These are phyloP conservation scores for Gossypium davidsonii DNA, from an alignment of 441 rosid genomes.

Conservation along the genomic window DNA sequence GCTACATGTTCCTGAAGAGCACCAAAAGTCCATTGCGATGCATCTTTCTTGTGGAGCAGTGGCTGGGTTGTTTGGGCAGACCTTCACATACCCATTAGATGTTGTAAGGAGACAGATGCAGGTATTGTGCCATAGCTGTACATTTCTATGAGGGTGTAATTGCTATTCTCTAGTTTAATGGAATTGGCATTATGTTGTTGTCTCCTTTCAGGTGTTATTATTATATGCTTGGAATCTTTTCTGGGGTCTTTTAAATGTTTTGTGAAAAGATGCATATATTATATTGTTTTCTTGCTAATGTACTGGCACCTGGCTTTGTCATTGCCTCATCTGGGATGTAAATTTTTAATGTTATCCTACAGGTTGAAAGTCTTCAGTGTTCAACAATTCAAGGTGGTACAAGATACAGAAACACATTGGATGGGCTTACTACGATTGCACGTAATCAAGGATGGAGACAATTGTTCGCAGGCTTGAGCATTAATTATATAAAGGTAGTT, in stretches of 20 bases:
- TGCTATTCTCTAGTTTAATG: neutral
- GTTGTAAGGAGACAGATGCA: slow-evolving; percentile 98
- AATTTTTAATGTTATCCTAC: slow-evolving; percentile 17
- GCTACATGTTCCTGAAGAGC: slow-evolving; percentile 84
- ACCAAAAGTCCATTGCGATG: slow-evolving; percentile 74
- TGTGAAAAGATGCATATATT: neutral
- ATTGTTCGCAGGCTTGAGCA: slow-evolving; percentile 91
- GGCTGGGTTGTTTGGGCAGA: slow-evolving; percentile 92
- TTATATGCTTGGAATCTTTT: neutral
- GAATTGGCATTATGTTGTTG: neutral
- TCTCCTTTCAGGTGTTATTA: neutral
- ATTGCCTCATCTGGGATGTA: slow-evolving; percentile 1
- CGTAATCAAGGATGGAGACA: slow-evolving; percentile 86
- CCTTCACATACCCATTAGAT: slow-evolving; percentile 86
- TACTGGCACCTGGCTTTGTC: slow-evolving; percentile 3
- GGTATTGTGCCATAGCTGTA: slow-evolving; percentile 32
- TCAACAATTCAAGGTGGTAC: slow-evolving; percentile 35
- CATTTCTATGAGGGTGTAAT: neutral
- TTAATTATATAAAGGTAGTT: slow-evolving; percentile 80
- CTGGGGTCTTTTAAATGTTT: neutral
- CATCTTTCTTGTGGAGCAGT: slow-evolving; percentile 92
- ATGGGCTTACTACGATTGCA: slow-evolving; percentile 59
- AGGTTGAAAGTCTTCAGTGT: slow-evolving; percentile 74
- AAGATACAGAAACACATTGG: slow-evolving; percentile 60
- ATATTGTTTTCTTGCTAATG: neutral